phyloP scores from a whole-genome alignment of 2,329 filamentous ascomycete genomes.

The Xylaria sp. region DNA sequence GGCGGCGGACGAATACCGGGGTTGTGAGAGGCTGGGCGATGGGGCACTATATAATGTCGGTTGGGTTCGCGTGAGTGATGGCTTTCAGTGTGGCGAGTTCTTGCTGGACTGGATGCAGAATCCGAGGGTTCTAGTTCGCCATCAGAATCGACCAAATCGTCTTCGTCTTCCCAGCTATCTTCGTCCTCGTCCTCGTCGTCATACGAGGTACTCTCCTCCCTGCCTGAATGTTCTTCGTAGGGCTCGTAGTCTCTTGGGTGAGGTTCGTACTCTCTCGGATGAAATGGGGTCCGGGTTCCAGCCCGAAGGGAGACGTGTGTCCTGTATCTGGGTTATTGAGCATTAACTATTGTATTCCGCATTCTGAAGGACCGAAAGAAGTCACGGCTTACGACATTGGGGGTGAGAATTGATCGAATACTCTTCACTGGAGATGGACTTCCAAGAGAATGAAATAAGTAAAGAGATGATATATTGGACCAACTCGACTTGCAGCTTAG shows the following conservation, averaged over 20 bases:
- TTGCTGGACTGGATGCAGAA: slow-evolving; percentile 47
- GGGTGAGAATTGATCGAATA: slow-evolving; percentile 33
- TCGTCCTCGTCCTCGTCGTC: slow-evolving; percentile 34
- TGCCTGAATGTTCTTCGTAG: slow-evolving; percentile 14
- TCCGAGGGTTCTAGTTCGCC: slow-evolving; percentile 54
- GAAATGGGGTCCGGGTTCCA: background rate
- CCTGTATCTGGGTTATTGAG: slow-evolving; percentile 13
- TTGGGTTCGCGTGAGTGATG: slow-evolving; percentile 33
- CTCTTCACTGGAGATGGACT: slow-evolving; percentile 45
- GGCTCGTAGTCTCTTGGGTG: slow-evolving; percentile 1
- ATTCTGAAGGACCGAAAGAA: slow-evolving; percentile 15
- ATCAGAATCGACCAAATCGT: slow-evolving; percentile 24
- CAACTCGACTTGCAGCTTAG: background rate
- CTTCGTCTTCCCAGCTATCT: slow-evolving; percentile 32
- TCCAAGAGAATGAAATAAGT: slow-evolving; percentile 36
- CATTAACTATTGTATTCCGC: slow-evolving; percentile 15
- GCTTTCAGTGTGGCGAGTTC: slow-evolving; percentile 30
- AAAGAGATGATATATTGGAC: slow-evolving; percentile 2
- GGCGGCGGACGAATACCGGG: slow-evolving; percentile 40
- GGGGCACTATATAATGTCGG: slow-evolving; percentile 35
- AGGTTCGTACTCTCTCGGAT: background rate
- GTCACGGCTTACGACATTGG: slow-evolving; percentile 42
- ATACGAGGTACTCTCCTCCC: slow-evolving; percentile 21
- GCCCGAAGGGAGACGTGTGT: slow-evolving; percentile 17
- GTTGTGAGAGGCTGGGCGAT: slow-evolving; percentile 24